A percentile compares a stretch with the other conserved stretches of the same genome.
These are phyloP conservation scores for Phanerodontia chrysosporium DNA, from an alignment of 768 basidiomycete species.

Conservation along the genomic window DNA sequence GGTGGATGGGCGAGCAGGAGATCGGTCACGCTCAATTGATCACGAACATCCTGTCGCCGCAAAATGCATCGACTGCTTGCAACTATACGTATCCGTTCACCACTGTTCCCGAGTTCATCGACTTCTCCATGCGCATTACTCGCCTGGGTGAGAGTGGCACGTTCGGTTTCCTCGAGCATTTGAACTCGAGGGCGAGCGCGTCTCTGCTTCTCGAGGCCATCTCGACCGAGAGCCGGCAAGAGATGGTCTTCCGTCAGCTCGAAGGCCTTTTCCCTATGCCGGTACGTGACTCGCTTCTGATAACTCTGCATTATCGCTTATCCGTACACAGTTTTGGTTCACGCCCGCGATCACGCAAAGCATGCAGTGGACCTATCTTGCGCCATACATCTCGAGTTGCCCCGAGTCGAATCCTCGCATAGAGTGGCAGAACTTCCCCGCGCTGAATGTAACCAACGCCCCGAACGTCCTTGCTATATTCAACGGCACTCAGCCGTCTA, in stretches of 20 bases:
- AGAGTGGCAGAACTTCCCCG: conserved; percentile 53
- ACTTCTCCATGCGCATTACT: conserved; percentile 47
- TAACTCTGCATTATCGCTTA: not conserved
- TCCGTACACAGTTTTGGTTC: conserved; percentile 36
- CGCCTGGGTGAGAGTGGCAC: conserved; percentile 56
- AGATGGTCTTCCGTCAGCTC: conserved; percentile 63
- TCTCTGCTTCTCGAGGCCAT: conserved; percentile 52
- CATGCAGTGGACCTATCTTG: conserved; percentile 59
- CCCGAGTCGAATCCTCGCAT: conserved; percentile 49
- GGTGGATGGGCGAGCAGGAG: conserved; percentile 64
- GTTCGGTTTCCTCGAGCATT: conserved; percentile 61
- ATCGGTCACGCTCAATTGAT: conserved; percentile 56
- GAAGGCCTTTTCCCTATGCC: conserved; percentile 61
- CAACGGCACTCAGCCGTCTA: conserved; percentile 31
- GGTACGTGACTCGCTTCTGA: conserved; percentile 18
- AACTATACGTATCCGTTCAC: conserved; percentile 52
- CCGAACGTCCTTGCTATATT: conserved; percentile 29
- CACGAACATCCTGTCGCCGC: conserved; percentile 45
- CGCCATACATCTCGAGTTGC: conserved; percentile 49
- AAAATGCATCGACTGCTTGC: conserved; percentile 45
- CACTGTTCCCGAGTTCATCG: conserved; percentile 53
- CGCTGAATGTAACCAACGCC: conserved; percentile 35
- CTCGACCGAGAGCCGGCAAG: conserved; percentile 59
- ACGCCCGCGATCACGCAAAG: conserved; percentile 54
- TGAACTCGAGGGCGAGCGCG: conserved; percentile 52